Percentiles rank a stretch among this genome's conserved stretches.
phyloP scores from a whole-genome alignment of 1,284 basidiomycete species.

The Cronartium quercuum region DNA sequence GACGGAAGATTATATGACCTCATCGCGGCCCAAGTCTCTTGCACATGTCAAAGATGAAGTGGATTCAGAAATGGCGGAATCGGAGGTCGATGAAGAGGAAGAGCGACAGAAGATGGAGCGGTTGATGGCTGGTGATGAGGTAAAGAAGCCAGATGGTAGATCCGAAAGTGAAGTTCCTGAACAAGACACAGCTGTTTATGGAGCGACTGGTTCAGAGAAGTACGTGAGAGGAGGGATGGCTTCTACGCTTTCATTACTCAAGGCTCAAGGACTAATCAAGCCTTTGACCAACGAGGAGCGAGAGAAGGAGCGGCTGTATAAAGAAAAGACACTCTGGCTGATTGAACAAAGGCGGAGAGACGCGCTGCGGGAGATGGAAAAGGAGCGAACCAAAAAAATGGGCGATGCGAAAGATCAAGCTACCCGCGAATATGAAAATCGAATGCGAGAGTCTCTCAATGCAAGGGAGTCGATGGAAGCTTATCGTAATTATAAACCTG shows the following conservation, averaged over 20 bases:
- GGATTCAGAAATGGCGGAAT: constrained; percentile 10
- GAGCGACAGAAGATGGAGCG: constrained; percentile 27
- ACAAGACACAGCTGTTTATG: constrained; percentile 16
- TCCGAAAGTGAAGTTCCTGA: neutral
- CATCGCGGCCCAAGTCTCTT: constrained; percentile 57
- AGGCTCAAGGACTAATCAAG: constrained; percentile 82
- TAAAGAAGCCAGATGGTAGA: neutral
- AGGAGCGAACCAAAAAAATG: constrained; percentile 49
- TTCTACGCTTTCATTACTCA: constrained; percentile 75
- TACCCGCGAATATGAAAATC: constrained; percentile 88
- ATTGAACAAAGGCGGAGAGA: constrained; percentile 71
- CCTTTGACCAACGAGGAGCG: constrained; percentile 60
- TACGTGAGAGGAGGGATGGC: constrained; percentile 59
- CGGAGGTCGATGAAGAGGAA: constrained; percentile 19
- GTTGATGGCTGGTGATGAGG: constrained; percentile 30
- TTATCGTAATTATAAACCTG: constrained; percentile 92
- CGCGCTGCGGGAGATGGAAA: constrained; percentile 72
- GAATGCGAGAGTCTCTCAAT: constrained; percentile 81
- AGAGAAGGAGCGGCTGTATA: constrained; percentile 75
- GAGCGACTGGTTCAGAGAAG: constrained; percentile 23
- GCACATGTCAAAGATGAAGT: constrained; percentile 43
- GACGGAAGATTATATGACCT: constrained; percentile 52
- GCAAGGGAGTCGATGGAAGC: constrained; percentile 72
- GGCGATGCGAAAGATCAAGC: constrained; percentile 69
- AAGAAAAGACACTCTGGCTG: constrained; percentile 82